A percentile compares a stretch with the other conserved stretches of the same genome.
phyloP scores from a whole-genome alignment of 2,329 filamentous ascomycete genomes.

The Byssochlamys sp. region DNA sequence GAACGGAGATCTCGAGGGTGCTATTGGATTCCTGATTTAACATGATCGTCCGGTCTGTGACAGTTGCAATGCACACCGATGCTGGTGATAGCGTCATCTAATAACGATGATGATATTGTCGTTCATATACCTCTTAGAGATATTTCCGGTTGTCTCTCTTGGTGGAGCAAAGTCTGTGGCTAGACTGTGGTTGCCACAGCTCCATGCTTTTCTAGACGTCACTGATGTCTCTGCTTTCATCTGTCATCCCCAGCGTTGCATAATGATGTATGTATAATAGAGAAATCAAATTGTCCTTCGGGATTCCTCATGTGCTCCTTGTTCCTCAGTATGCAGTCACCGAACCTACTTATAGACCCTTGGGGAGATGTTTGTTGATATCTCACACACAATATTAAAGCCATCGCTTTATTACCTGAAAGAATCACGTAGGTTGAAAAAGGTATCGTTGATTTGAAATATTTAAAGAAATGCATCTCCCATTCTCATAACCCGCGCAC shows the following conservation, averaged over 20 bases:
- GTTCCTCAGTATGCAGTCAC: not conserved
- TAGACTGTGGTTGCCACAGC: not conserved
- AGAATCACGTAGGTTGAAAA: not conserved
- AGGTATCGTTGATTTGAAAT: not conserved
- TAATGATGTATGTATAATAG: not conserved
- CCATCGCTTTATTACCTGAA: not conserved
- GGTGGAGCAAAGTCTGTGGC: not conserved
- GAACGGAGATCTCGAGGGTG: slow-evolving; percentile 75
- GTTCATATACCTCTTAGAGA: not conserved
- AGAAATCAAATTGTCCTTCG: not conserved
- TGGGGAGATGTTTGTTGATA: not conserved
- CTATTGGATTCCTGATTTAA: slow-evolving; percentile 67
- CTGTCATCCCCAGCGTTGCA: not conserved
- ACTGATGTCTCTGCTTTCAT: not conserved
- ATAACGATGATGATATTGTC: not conserved
- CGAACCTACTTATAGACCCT: not conserved
- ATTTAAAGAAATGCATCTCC: no score
- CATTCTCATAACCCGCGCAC: no score
- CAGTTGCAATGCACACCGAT: not conserved
- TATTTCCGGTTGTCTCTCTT: not conserved
- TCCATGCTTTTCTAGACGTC: not conserved
- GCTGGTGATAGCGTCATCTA: not conserved
- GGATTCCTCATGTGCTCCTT: not conserved
- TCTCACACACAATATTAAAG: not conserved
- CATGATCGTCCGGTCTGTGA: not conserved